Evolutionary conservation across 2,329 filamentous ascomycete genomes (phyloP).

Genomic region (Xylariales sp.): DNA sequence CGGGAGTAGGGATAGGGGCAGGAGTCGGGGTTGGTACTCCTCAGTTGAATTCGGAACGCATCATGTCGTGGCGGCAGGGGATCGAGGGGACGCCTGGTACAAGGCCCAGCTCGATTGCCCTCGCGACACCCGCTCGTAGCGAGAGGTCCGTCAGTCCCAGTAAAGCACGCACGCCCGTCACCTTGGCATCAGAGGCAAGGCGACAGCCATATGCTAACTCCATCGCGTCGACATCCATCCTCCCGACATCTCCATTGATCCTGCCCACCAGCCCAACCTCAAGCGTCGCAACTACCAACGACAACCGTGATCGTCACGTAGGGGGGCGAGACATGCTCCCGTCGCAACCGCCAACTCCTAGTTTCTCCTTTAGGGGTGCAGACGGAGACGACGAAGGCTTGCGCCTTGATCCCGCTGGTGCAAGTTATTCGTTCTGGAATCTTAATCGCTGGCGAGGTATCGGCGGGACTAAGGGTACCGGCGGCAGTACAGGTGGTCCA

Average conservation of each 20-base stretch:
- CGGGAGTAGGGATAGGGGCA: too few species aligned
- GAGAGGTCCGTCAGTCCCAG: slow-evolving; percentile 53
- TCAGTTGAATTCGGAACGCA: slow-evolving; percentile 60
- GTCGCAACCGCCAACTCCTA: slow-evolving; percentile 44
- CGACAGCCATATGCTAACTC: slow-evolving; percentile 33
- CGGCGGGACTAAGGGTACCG: slow-evolving; percentile 2
- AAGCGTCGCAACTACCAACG: slow-evolving; percentile 19
- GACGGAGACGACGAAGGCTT: slow-evolving; percentile 35
- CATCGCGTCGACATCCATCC: slow-evolving; percentile 7
- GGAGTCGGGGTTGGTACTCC: slow-evolving; percentile 23
- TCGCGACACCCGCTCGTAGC: slow-evolving; percentile 36
- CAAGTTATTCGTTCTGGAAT: slow-evolving; percentile 53
- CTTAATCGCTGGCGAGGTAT: slow-evolving; percentile 48
- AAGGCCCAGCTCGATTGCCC: slow-evolving; percentile 30
- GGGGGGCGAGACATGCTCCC: too few species aligned
- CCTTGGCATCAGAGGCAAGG: slow-evolving; percentile 42
- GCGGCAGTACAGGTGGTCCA: neutral
- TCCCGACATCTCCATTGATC: slow-evolving; percentile 18
- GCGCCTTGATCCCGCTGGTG: slow-evolving; percentile 33
- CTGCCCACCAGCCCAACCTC: slow-evolving; percentile 35
- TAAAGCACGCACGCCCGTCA: slow-evolving; percentile 36
- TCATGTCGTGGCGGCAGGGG: slow-evolving; percentile 80
- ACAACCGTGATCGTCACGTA: slow-evolving; percentile 9
- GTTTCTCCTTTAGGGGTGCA: slow-evolving; percentile 47
- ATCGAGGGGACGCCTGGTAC: slow-evolving; percentile 36